These are phyloP conservation scores for Saturnispora sanitii DNA, from an alignment of 805 yeast genomes.

Conservation along the genomic window DNA sequence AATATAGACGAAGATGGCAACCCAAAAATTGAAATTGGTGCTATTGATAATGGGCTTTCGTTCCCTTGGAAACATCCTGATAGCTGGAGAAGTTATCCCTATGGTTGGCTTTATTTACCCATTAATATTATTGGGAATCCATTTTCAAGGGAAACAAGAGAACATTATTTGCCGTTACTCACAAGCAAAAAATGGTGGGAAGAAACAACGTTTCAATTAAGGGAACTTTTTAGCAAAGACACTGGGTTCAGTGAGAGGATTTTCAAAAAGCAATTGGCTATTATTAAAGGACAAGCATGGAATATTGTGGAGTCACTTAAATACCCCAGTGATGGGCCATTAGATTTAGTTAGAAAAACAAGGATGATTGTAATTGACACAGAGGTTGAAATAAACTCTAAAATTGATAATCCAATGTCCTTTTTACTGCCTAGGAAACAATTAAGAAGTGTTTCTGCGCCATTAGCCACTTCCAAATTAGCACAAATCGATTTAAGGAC, in stretches of 20 bases:
- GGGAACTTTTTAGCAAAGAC: constrained; percentile 43
- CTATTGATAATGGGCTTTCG: constrained; percentile 66
- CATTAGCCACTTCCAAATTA: not conserved
- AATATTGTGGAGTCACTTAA: constrained; percentile 61
- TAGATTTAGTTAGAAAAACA: constrained; percentile 53
- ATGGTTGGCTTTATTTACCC: constrained; percentile 69
- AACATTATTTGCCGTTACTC: constrained; percentile 46
- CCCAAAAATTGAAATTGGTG: constrained; percentile 48
- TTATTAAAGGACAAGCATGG: constrained; percentile 69
- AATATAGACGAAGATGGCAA: constrained; percentile 7
- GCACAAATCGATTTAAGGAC: not conserved
- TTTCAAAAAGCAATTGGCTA: constrained; percentile 62
- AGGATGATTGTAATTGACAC: constrained; percentile 53
- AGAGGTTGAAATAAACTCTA: constrained; percentile 46
- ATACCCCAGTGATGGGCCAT: constrained; percentile 49
- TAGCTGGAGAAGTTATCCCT: constrained; percentile 73
- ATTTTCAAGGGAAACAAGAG: constrained; percentile 44
- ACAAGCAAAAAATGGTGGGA: constrained; percentile 69
- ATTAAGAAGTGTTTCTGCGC: not conserved
- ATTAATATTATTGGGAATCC: constrained; percentile 56
- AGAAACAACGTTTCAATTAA: constrained; percentile 37
- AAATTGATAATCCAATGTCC: constrained; percentile 21
- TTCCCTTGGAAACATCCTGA: constrained; percentile 81
- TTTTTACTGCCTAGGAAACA: not conserved
- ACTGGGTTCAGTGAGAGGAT: constrained; percentile 52